These are phyloP conservation scores for Fusarium nematophilum DNA, from an alignment of 2,329 filamentous ascomycete genomes.

Conservation along the genomic window DNA sequence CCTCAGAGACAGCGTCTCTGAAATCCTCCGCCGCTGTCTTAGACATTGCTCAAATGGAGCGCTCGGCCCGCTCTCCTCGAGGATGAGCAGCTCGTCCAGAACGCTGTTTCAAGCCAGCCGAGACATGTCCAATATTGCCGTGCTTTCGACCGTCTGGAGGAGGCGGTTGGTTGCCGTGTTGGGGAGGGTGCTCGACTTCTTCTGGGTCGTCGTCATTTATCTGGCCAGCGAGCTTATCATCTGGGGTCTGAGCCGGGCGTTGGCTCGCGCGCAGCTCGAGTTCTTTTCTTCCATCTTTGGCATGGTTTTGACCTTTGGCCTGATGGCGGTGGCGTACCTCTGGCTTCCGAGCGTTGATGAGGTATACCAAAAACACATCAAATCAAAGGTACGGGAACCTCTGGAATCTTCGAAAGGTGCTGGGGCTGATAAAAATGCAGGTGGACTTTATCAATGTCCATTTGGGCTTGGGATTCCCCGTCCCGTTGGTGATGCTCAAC, in stretches of 20 bases:
- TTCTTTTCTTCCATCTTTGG: conserved; percentile 62
- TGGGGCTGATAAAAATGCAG: conserved; percentile 44
- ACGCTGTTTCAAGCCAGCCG: conserved; percentile 39
- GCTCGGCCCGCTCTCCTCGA: conserved; percentile 16
- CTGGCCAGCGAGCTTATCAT: conserved; percentile 58
- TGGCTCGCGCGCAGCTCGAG: conserved; percentile 49
- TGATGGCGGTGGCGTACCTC: conserved; percentile 46
- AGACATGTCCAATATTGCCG: conserved; percentile 34
- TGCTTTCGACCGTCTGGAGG: conserved; percentile 34
- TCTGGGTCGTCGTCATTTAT: conserved; percentile 52
- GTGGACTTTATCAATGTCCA: conserved; percentile 63
- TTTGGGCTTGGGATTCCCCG: conserved; percentile 62
- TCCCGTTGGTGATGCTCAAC: conserved; percentile 61
- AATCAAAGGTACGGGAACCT: conserved; percentile 46
- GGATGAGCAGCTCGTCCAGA: conserved; percentile 15
- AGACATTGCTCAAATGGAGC: conserved; percentile 42
- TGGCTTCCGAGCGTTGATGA: conserved; percentile 34
- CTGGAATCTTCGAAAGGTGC: no score
- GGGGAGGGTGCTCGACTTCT: conserved; percentile 34
- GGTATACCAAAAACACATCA: conserved; percentile 48
- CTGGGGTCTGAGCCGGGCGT: conserved; percentile 54
- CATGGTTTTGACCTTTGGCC: conserved; percentile 55
- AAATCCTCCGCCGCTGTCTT: conserved; percentile 45
- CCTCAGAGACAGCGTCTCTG: conserved; percentile 31
- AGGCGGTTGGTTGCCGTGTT: conserved; percentile 15